Evolutionary conservation across 768 basidiomycete genomes (phyloP), one percentile per base, ranked within the genome.

Genomic region (Mycena amicta): DNA sequence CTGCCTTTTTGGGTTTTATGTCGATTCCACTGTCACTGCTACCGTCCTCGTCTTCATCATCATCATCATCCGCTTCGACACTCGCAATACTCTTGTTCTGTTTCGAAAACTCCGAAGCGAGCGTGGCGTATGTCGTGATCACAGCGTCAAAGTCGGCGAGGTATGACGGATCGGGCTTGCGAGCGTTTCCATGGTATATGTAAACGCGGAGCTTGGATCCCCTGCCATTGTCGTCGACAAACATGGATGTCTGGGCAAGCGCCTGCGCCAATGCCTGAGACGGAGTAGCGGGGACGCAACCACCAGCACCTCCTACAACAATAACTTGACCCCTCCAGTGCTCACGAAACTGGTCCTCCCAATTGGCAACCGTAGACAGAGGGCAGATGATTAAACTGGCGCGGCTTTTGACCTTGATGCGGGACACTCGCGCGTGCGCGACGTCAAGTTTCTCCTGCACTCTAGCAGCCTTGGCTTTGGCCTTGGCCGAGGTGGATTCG

Each of bases 331-430:
- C 95, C 62, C 83, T 84, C 95, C 95, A 98, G 71, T 99, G 97
- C 70, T 99, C 97, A 57, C 90, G 85, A 68, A 99, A 93, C 72
- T 99, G 97, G 56, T 96, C 93, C 75, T 99, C 97, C 97, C 97
- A 99, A 68, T 98, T 98, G 49, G 92, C 87, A 2, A 99, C 94
- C 4, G 97, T 99, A 12, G 93, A 95, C 33, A 99, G 80, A 5
- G 97, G 97, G 67, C 97, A 98, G 27, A 99, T 83, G 66, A 99
- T 93, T n/a, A 99, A 76, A 5, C 97, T 98, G 20, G 90, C 97
- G 30, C 94, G 86, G 66, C 90, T 92, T 64, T 86, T 89, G 31
- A 81, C 77, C 72, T 93, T 95, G 67, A 96, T 88, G 30, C 90
- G 84, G 63, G 86, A 87, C 16, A 82, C 82, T 51, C 94, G 81